Evolutionary conservation across 2,329 filamentous ascomycete genomes (phyloP), one percentile per base, ranked within the genome.

Genomic region (Colletotrichum sp.): DNA sequence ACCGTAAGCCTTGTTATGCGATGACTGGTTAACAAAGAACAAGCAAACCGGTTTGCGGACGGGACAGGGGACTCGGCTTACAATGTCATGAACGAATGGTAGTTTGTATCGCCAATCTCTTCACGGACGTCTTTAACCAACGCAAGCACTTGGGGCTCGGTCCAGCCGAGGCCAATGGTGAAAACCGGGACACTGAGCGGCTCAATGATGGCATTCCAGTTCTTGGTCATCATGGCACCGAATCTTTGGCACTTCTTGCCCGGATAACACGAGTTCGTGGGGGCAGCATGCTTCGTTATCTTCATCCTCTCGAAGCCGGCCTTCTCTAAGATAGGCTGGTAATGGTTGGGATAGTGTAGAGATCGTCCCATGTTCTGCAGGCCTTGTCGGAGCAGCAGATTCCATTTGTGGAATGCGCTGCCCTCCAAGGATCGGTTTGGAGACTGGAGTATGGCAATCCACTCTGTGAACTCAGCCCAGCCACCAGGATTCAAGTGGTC

Each of bases 81-180:
- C 83, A 85, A 79, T 16, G 84, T 83, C 81, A 84, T 85, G 76
- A 83, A 87, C 0, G 81, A 80, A 58, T 87, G 85, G 13, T 85
- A 81, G 0, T 75, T 74, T 26, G 78, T 82, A 36, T 86, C 80
- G 56, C 75, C 81, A 78, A 87, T 80, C 32, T 85, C 83, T 2
- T 72, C 78, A 21, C 82, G 82, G 18, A 83, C 83, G 12, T 82
- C 80, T 21, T 79, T 77, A 16, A 85, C 77, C 56, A 85, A 84
- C 8, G 81, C 79, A 48, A 82, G 79, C 1, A 85, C 81, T 61
- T 84, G 80, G 8, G 82, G 78, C 13, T 78, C 60, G 1, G 78
- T 78, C 85, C 85, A 87, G 1, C 83, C 83, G 30, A 85, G 75
- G 0, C 78, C 80, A 32, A 82, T 82, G 1, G 85, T 87, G 65